A percentile compares a stretch with the other conserved stretches of the same genome.
These are phyloP conservation scores for Cryptococcus maquisensis DNA, from an alignment of 1,284 basidiomycete genomes.

Conservation along the genomic window DNA sequence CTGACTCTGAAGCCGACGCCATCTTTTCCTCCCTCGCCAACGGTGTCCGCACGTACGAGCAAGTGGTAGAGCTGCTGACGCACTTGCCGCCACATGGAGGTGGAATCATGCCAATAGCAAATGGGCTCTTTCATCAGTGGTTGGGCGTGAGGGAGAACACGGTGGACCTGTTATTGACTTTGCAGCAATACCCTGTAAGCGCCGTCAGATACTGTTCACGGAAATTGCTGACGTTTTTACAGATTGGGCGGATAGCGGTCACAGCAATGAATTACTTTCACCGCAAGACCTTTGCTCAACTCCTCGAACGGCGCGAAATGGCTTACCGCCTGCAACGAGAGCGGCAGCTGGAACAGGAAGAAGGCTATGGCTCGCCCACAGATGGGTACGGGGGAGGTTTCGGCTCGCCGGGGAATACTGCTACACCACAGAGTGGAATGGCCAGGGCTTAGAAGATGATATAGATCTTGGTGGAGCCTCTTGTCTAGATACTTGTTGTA, in stretches of 20 bases:
- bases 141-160: constrained; percentile 69
- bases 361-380: neutral
- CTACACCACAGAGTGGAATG: constrained; percentile 8
- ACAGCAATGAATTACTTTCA: constrained; percentile 86
- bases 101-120: constrained; percentile 77
- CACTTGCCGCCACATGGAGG: constrained; percentile 71
- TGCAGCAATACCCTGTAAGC: constrained; percentile 69
- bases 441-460: too few relatives aligned
- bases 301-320: constrained; percentile 17
- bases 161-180: constrained; percentile 74
- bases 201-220: neutral
- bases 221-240: constrained; percentile 8
- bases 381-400: constrained; percentile 1
- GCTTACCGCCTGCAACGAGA: neutral
- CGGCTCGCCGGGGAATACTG: constrained; percentile 11
- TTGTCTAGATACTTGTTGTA: too few relatives aligned
- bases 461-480: too few relatives aligned
- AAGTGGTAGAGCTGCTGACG: constrained; percentile 84
- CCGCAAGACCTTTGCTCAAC: constrained; percentile 50
- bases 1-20: constrained; percentile 62
- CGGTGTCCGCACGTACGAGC: constrained; percentile 70
- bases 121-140: constrained; percentile 83
- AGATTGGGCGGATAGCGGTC: constrained; percentile 82
- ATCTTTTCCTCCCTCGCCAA: constrained; percentile 72
- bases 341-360: constrained; percentile 9